Conservation (phyloP, 371 early-diverging fungal genomes). For the Phascolomyces articulosus region DNA sequence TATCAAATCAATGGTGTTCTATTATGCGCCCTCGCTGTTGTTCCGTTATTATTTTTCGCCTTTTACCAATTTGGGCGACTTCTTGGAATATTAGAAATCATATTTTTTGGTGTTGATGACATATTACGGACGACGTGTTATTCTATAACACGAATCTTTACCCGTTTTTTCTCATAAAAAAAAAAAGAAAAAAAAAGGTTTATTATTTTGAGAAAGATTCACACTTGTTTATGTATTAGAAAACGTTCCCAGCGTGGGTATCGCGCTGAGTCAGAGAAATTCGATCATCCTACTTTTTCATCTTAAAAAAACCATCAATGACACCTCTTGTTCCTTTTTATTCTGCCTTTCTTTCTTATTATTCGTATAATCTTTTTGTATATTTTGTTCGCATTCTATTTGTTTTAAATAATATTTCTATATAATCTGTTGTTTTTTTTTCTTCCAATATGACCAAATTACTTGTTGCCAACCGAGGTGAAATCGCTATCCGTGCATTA, state of each 20-base stretch:
- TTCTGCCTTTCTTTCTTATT: background rate
- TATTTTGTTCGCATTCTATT: background rate
- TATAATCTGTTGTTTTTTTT: background rate
- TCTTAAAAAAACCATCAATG: too few species aligned
- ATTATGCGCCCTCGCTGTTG: background rate
- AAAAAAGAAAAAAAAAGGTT: too few species aligned
- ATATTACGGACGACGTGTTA: background rate
- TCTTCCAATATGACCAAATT: constrained; percentile 20
- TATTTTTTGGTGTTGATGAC: constrained; percentile 12
- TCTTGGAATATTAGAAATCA: constrained; percentile 4
- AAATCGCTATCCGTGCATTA: constrained; percentile 48
- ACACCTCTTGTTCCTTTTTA: too few species aligned
- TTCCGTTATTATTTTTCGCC: constrained; percentile 8
- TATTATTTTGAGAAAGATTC: too few species aligned
- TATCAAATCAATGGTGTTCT: constrained; percentile 16
- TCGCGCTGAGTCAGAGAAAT: constrained; percentile 15
- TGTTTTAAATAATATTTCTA: too few species aligned
- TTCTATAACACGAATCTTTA: constrained; percentile 1
- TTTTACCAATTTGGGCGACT: constrained; percentile 14
- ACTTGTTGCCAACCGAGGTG: constrained; percentile 46
- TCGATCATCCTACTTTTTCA: constrained; percentile 3
- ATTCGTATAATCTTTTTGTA: background rate
- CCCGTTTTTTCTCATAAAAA: background rate
- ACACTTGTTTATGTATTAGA: background rate
- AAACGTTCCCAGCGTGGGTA: constrained; percentile 3